Conservation (phyloP, 257 asterid genomes). For the Petrea volubilis region DNA sequence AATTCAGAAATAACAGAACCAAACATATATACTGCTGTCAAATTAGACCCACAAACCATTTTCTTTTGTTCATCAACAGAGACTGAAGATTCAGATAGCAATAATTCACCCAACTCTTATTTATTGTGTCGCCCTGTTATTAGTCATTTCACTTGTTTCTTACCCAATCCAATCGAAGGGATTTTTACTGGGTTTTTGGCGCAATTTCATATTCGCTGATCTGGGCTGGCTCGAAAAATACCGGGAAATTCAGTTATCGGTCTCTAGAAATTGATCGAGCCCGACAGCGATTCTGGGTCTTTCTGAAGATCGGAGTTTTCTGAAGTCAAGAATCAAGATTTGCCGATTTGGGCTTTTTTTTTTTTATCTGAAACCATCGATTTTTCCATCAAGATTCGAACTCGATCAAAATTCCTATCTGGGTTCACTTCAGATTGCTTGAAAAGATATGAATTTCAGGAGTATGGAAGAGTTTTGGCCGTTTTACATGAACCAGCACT, state of each 20-base stretch:
- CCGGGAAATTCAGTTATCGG: conserved; percentile 6
- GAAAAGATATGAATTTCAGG: conserved; percentile 67
- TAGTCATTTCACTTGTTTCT: neutral
- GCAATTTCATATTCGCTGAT: conserved; percentile 8
- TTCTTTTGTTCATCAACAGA: conserved; percentile 18
- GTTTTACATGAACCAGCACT: conserved; percentile 85
- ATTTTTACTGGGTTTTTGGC: neutral
- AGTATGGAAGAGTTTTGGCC: conserved; percentile 98
- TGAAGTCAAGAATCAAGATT: conserved; percentile 23
- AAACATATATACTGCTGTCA: neutral
- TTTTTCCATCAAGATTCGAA: conserved; percentile 28
- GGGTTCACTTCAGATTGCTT: conserved; percentile 23
- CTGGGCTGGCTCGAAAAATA: neutral
- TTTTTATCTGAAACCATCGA: conserved; percentile 9
- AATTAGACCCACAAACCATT: conserved; percentile 7
- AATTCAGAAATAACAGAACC: neutral
- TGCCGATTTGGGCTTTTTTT: conserved; percentile 24
- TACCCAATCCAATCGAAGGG: neutral
- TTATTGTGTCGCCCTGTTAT: conserved; percentile 8
- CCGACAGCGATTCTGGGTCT: neutral
- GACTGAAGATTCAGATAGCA: conserved; percentile 17
- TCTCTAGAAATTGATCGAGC: neutral
- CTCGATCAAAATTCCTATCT: conserved; percentile 29
- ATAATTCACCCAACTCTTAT: conserved; percentile 18
- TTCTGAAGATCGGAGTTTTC: neutral